Conservation (phyloP, 164 flowering plant species). For the Houttuynia cordata region DNA sequence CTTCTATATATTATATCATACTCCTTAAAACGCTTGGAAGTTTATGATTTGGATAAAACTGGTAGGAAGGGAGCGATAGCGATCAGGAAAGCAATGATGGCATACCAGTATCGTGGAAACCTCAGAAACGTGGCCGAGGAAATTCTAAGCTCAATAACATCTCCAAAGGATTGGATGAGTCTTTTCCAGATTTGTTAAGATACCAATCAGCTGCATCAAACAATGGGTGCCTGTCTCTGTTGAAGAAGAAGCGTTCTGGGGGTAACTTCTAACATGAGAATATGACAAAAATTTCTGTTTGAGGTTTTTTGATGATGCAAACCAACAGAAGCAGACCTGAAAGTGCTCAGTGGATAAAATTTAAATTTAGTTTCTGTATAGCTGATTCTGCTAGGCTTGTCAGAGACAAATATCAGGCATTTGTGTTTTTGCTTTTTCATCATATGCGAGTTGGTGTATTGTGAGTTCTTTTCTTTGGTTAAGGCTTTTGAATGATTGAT, state of each 20-base stretch:
- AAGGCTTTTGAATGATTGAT: no score
- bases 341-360: no score
- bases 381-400: no score
- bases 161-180: slow-evolving; percentile 30
- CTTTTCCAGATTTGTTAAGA: slow-evolving; percentile 25
- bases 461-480: no score
- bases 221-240: slow-evolving; percentile 53
- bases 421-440: no score
- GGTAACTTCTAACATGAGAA: slow-evolving; percentile 24
- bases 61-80: slow-evolving; percentile 74
- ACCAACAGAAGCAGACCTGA: no score
- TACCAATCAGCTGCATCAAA: slow-evolving; percentile 30
- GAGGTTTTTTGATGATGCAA: no score
- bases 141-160: slow-evolving; percentile 21
- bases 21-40: background rate
- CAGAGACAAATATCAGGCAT: no score
- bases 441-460: no score
- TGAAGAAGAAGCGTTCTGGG: slow-evolving; percentile 54
- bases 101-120: slow-evolving; percentile 31
- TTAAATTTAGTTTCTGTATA: no score
- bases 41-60: slow-evolving; percentile 5
- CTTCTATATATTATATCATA: background rate
- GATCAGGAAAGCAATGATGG: slow-evolving; percentile 70
- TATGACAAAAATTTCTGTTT: background rate
- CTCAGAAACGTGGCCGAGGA: slow-evolving; percentile 50